Evolutionary conservation across 805 yeast genomes (phyloP).

Genomic region (Barnettozyma pratensis): DNA sequence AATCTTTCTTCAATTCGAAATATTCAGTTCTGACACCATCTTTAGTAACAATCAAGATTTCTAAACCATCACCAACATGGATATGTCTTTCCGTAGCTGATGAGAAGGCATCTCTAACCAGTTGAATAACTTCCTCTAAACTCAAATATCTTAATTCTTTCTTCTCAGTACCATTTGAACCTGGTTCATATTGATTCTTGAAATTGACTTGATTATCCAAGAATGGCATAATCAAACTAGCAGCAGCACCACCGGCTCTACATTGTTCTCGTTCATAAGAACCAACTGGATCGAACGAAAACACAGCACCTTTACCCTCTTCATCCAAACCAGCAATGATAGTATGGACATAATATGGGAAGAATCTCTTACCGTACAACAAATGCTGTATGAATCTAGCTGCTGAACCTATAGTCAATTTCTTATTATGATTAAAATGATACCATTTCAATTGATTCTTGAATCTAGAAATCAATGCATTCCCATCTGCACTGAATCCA

Average conservation of each 20-base stretch:
- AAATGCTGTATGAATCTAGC: slow-evolving; percentile 90
- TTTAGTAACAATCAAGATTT: slow-evolving; percentile 84
- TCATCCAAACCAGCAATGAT: slow-evolving; percentile 88
- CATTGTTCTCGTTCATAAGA: slow-evolving; percentile 96
- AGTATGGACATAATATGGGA: slow-evolving; percentile 96
- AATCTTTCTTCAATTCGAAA: slow-evolving; percentile 86
- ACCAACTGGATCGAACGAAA: slow-evolving; percentile 96
- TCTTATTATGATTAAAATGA: slow-evolving; percentile 81
- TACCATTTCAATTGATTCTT: slow-evolving; percentile 75
- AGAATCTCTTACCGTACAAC: slow-evolving; percentile 87
- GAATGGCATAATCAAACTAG: slow-evolving; percentile 93
- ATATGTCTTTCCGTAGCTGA: slow-evolving; percentile 98
- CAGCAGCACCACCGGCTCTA: slow-evolving; percentile 98
- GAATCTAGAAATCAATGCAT: slow-evolving; percentile 74
- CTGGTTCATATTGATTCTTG: slow-evolving; percentile 88
- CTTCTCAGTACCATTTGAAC: slow-evolving; percentile 60
- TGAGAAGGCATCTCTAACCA: slow-evolving; percentile 90
- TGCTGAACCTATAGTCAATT: slow-evolving; percentile 61
- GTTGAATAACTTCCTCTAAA: slow-evolving; percentile 78
- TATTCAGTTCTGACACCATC: slow-evolving; percentile 85
- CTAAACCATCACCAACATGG: slow-evolving; percentile 95
- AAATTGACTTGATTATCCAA: slow-evolving; percentile 95
- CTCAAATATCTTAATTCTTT: slow-evolving; percentile 57
- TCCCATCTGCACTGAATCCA: slow-evolving; percentile 95
- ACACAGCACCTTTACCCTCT: slow-evolving; percentile 87